A percentile compares a stretch with the other conserved stretches of the same genome.
phyloP scores from a whole-genome alignment of 2,329 filamentous ascomycete genomes.

The Curvularia eragrostidis region DNA sequence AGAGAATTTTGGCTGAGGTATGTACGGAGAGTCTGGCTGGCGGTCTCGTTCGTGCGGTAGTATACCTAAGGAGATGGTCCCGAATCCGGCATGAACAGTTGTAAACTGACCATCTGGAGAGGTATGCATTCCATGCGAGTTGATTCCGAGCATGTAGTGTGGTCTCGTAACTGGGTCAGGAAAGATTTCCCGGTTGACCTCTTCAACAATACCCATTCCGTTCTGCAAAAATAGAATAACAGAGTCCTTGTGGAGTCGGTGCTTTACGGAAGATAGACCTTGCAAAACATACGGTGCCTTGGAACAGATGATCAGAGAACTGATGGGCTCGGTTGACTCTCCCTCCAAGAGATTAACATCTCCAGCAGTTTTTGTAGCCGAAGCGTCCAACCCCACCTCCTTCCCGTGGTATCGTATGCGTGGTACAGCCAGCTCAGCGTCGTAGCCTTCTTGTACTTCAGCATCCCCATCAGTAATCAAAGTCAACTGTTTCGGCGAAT shows the following conservation, averaged over 20 bases:
- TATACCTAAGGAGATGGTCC: constrained; percentile 64
- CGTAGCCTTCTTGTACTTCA: constrained; percentile 51
- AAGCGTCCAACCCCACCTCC: constrained; percentile 31
- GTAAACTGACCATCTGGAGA: constrained; percentile 56
- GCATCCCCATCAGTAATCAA: constrained; percentile 55
- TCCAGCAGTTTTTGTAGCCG: constrained; percentile 16
- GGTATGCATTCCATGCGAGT: constrained; percentile 64
- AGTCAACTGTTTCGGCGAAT: constrained; percentile 53
- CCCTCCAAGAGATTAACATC: constrained; percentile 20
- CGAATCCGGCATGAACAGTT: constrained; percentile 64
- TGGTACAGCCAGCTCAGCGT: constrained; percentile 53
- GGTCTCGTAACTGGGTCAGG: constrained; percentile 69
- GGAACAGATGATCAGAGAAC: constrained; percentile 77
- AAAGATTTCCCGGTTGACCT: constrained; percentile 75
- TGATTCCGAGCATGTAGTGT: constrained; percentile 75
- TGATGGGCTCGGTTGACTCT: constrained; percentile 60
- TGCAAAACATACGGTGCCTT: constrained; percentile 74
- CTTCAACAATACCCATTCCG: constrained; percentile 83
- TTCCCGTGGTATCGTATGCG: constrained; percentile 49
- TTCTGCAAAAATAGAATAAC: constrained; percentile 80
- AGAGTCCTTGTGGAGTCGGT: constrained; percentile 70
- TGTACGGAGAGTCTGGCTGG: constrained; percentile 33
- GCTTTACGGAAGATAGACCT: constrained; percentile 69
- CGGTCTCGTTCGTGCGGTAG: constrained; percentile 52
- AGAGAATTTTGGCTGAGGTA: constrained; percentile 26